Percentiles rank a stretch among this genome's conserved stretches.
Evolutionary conservation across 2,329 filamentous ascomycete genomes (phyloP).

Genomic region (Fusarium acutatum): DNA sequence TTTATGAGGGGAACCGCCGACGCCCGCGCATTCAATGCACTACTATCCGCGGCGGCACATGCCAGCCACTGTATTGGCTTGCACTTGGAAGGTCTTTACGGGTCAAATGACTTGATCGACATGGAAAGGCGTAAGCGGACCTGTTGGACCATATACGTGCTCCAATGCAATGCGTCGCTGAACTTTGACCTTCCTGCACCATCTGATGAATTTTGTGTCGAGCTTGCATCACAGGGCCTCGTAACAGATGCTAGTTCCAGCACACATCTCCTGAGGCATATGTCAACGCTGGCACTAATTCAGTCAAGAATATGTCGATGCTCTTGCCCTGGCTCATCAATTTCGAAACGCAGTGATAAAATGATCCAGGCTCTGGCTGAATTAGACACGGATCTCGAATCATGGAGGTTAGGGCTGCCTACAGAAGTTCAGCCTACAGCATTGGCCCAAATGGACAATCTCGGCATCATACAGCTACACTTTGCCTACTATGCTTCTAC

Average conservation of each 20-base stretch:
- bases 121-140: neutral
- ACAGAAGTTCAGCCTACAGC: neutral
- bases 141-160: neutral
- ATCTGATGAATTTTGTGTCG: fast-evolving
- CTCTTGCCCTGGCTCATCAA: fast-evolving
- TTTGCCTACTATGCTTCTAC: neutral
- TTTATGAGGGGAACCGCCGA: neutral
- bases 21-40: neutral
- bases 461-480: neutral
- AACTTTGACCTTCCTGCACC: neutral
- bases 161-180: neutral
- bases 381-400: neutral
- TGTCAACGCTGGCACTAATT: neutral
- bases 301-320: neutral
- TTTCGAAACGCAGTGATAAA: neutral
- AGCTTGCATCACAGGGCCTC: neutral
- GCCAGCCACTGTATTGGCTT: neutral
- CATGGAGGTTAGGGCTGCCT: neutral
- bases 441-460: neutral
- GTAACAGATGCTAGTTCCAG: fast-evolving
- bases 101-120: no score
- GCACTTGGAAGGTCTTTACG: fast-evolving
- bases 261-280: neutral
- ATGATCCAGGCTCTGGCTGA: neutral
- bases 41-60: neutral